A percentile compares a stretch with the other conserved stretches of the same genome.
Conservation (phyloP, 768 basidiomycete species). For the Rubroboletus satanas region DNA sequence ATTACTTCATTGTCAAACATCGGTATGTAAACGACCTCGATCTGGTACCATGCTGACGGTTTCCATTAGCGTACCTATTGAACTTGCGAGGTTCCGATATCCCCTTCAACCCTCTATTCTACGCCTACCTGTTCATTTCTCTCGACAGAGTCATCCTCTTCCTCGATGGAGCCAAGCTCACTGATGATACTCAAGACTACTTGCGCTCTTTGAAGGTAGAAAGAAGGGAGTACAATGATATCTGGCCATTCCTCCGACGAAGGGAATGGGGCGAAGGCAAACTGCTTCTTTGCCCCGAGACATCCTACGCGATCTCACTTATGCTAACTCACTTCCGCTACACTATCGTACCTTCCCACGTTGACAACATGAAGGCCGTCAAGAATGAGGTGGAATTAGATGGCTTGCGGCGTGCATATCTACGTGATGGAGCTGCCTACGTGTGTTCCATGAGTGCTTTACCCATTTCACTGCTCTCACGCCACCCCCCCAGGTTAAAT, state of each 20-base stretch:
- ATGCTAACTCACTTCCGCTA: slow-evolving; percentile 83
- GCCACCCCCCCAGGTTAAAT: slow-evolving; percentile 48
- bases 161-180: slow-evolving; percentile 65
- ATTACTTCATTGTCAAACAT: slow-evolving; percentile 68
- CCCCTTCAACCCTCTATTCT: slow-evolving; percentile 90
- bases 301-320: slow-evolving; percentile 78
- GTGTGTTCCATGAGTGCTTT: slow-evolving; percentile 41
- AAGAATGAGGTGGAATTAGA: slow-evolving; percentile 88
- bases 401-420: slow-evolving; percentile 78
- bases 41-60: slow-evolving; percentile 1
- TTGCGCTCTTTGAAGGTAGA: slow-evolving; percentile 55
- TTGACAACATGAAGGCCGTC: slow-evolving; percentile 77
- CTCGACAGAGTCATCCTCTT: slow-evolving; percentile 65
- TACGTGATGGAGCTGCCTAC: slow-evolving; percentile 85
- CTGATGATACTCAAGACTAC: slow-evolving; percentile 54
- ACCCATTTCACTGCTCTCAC: slow-evolving; percentile 7
- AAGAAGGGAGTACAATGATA: slow-evolving; percentile 63
- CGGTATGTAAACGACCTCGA: slow-evolving; percentile 39
- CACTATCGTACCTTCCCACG: slow-evolving; percentile 62
- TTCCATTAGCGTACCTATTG: slow-evolving; percentile 66
- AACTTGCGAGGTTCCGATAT: slow-evolving; percentile 90
- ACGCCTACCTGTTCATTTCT: slow-evolving; percentile 77
- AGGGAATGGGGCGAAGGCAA: slow-evolving; percentile 80
- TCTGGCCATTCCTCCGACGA: slow-evolving; percentile 74
- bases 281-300: slow-evolving; percentile 68